phyloP scores from a whole-genome alignment of 441 rosid genomes.

The Populus tomentosa region DNA sequence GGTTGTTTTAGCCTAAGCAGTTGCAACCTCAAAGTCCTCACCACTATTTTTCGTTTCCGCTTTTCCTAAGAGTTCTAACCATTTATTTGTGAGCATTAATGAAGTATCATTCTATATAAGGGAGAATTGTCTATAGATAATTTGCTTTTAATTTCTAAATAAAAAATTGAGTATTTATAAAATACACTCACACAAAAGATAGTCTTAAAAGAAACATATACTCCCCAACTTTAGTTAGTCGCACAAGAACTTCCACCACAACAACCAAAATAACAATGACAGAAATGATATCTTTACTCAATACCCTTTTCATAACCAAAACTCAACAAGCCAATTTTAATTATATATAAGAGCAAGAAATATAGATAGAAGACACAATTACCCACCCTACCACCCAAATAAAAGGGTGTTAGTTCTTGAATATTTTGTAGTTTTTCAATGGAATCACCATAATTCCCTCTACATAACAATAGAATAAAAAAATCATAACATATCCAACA shows the following conservation, averaged over 20 bases:
- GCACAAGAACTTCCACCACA: constrained; percentile 74
- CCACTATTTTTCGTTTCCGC: constrained; percentile 17
- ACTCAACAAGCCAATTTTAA: too few species aligned
- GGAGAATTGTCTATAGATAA: constrained; percentile 32
- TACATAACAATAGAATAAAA: constrained; percentile 14
- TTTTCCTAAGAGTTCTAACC: constrained; percentile 33
- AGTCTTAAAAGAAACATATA: constrained; percentile 30
- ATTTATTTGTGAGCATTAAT: constrained; percentile 55
- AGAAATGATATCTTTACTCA: neutral
- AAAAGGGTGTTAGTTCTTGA: neutral
- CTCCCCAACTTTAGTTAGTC: constrained; percentile 55
- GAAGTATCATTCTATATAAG: constrained; percentile 76
- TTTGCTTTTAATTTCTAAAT: constrained; percentile 5
- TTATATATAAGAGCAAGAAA: neutral
- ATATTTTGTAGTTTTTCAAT: constrained; percentile 54
- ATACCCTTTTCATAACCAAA: too few species aligned
- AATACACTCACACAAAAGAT: neutral
- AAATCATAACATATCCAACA: too few species aligned
- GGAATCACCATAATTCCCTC: constrained; percentile 62
- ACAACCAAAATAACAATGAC: constrained; percentile 43
- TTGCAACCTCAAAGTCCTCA: constrained; percentile 23
- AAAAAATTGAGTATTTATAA: neutral
- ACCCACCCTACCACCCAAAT: too few species aligned
- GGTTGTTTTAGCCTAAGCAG: constrained; percentile 45
- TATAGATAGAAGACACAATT: constrained; percentile 37